phyloP scores from a whole-genome alignment of 257 asterid genomes.

The Solanum paucissectum region DNA sequence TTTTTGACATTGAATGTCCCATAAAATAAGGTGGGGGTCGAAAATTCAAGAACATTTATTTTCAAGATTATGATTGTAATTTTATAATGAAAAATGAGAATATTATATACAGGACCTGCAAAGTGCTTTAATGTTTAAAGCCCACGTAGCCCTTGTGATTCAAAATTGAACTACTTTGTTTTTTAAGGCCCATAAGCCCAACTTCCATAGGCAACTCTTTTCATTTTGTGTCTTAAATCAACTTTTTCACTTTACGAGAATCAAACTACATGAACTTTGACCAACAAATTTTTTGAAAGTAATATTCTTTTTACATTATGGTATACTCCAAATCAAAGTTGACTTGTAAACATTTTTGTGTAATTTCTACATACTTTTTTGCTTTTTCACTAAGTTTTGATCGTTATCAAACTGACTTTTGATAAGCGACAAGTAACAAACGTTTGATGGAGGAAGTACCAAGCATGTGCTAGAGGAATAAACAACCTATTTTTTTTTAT shows the following conservation, averaged over 20 bases:
- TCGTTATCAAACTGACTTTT: not conserved
- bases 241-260: not conserved
- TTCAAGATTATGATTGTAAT: not conserved
- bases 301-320: not conserved
- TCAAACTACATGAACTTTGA: not conserved
- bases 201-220: not conserved
- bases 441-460: not conserved
- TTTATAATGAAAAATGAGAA: not conserved
- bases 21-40: not conserved
- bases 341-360: not conserved
- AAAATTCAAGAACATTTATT: not conserved
- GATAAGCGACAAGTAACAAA: not conserved
- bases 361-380: not conserved
- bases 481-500: not conserved
- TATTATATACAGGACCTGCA: not conserved
- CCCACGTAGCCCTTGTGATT: not conserved
- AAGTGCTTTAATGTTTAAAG: not conserved
- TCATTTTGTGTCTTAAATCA: not conserved
- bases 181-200: not conserved
- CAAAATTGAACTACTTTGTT: not conserved
- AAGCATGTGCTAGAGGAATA: not conserved
- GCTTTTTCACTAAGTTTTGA: not conserved
- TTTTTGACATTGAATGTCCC: not conserved
- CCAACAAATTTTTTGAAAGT: rapidly evolving
- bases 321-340: not conserved